Conservation (phyloP, 2,329 filamentous ascomycete species). For the Akanthomyces uredinophilus region DNA sequence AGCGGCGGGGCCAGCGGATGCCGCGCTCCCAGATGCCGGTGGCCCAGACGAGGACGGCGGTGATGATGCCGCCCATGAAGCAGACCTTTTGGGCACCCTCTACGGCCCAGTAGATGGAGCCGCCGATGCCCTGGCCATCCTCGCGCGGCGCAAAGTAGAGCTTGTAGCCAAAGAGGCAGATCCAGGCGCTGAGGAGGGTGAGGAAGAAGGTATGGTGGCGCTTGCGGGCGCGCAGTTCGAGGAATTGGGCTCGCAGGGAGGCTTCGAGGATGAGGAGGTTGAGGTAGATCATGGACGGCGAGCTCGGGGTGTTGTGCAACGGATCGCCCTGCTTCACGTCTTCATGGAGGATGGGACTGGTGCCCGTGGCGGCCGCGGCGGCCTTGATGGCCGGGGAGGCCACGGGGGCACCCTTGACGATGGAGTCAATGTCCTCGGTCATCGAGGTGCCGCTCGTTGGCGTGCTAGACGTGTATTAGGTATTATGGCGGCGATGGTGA, state of each 20-base stretch:
- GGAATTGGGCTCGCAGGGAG: slow-evolving; percentile 85
- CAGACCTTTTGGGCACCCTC: slow-evolving; percentile 87
- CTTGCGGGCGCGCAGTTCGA: slow-evolving; percentile 79
- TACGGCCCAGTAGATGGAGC: slow-evolving; percentile 93
- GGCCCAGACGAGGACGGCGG: slow-evolving; percentile 80
- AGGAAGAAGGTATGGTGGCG: slow-evolving; percentile 94
- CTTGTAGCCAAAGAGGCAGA: slow-evolving; percentile 78
- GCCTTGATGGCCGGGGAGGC: slow-evolving; percentile 19
- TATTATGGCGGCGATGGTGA: neutral
- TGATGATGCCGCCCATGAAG: slow-evolving; percentile 85
- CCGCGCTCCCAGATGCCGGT: slow-evolving; percentile 96
- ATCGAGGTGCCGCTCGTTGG: slow-evolving; percentile 35
- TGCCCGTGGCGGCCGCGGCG: slow-evolving; percentile 23
- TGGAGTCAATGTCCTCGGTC: slow-evolving; percentile 71
- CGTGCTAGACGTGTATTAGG: neutral
- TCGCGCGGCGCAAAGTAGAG: slow-evolving; percentile 94
- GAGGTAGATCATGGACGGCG: slow-evolving; percentile 93
- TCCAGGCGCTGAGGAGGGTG: slow-evolving; percentile 73
- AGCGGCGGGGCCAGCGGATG: slow-evolving; percentile 86
- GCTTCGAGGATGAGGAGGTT: slow-evolving; percentile 96
- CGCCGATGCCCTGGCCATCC: slow-evolving; percentile 85
- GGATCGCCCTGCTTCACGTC: slow-evolving; percentile 57
- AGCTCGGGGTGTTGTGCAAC: slow-evolving; percentile 76
- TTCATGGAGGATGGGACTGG: slow-evolving; percentile 40
- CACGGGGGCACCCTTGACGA: slow-evolving; percentile 69